Evolutionary conservation across 495 filamentous ascomycete species (phyloP).

Genomic region (Chaetomidium leptoderma): DNA sequence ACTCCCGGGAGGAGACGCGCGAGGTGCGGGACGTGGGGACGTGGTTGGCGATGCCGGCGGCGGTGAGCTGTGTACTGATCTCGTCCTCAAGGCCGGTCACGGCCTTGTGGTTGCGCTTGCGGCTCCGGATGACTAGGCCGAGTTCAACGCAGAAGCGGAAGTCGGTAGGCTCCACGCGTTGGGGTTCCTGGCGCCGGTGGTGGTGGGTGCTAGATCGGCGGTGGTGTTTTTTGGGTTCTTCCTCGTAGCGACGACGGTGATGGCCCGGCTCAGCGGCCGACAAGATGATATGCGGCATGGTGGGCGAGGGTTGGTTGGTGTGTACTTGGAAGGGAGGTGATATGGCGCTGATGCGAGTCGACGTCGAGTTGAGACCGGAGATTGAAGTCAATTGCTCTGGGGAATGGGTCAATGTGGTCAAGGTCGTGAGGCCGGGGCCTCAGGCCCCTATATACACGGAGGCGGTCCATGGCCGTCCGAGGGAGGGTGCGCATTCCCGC

Average conservation of each 20-base stretch:
- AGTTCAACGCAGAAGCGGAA: conserved; percentile 32
- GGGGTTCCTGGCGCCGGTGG: neutral
- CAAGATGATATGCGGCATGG: conserved; percentile 5
- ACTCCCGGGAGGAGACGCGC: conserved; percentile 15
- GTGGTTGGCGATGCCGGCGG: conserved; percentile 21
- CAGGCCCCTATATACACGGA: conserved; percentile 14
- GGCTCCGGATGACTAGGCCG: conserved; percentile 28
- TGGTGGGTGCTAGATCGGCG: neutral
- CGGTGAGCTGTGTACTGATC: conserved; percentile 20
- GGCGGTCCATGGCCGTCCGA: neutral
- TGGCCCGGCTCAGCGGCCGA: neutral
- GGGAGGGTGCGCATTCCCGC: neutral
- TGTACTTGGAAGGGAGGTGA: neutral
- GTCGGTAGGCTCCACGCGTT: conserved; percentile 13
- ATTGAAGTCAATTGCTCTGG: neutral
- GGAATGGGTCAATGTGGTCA: neutral
- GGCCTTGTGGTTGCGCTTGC: conserved; percentile 22
- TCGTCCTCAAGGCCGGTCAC: conserved; percentile 22
- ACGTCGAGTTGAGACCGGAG: neutral
- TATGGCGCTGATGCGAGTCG: neutral
- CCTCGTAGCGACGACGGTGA: neutral
- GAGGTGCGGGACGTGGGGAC: conserved; percentile 4
- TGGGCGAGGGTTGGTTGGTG: neutral
- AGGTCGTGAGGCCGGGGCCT: neutral
- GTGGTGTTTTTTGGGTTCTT: neutral